A percentile compares a stretch with the other conserved stretches of the same genome.
Conservation (phyloP, 306 rosid genomes). For the Cicer judaicum region DNA sequence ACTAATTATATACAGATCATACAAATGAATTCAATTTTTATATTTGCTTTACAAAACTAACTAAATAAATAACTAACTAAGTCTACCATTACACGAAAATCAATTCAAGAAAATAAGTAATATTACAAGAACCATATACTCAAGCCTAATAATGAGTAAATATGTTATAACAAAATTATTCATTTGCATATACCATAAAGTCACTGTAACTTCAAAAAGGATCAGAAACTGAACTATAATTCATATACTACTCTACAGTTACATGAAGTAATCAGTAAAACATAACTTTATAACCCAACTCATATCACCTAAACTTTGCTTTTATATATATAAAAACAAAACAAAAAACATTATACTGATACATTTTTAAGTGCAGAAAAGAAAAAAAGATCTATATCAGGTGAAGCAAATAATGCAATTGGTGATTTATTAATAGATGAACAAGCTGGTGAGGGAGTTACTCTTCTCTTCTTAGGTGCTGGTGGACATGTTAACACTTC, state of each 20-base stretch:
- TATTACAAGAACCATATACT: neutral
- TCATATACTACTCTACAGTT: neutral
- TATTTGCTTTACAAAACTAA: no score
- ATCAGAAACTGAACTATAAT: neutral
- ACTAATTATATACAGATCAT: no score
- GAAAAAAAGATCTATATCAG: slow-evolving; percentile 64
- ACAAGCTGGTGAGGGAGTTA: slow-evolving; percentile 29
- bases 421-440: slow-evolving; percentile 49
- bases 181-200: neutral
- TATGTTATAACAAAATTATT: neutral
- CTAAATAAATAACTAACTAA: no score
- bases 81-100: neutral
- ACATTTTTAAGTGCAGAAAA: slow-evolving; percentile 49
- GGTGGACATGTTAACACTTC: slow-evolving; percentile 59
- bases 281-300: neutral
- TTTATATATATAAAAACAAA: no score
- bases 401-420: slow-evolving; percentile 56
- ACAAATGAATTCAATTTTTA: no score
- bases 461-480: slow-evolving; percentile 66
- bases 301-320: no score
- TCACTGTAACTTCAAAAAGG: neutral
- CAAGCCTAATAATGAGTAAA: neutral
- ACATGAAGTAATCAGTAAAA: neutral
- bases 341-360: neutral
- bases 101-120: neutral